Evolutionary conservation across 1,139 yeast species (phyloP).

Genomic region (Magnusiomyces suaveolens): DNA sequence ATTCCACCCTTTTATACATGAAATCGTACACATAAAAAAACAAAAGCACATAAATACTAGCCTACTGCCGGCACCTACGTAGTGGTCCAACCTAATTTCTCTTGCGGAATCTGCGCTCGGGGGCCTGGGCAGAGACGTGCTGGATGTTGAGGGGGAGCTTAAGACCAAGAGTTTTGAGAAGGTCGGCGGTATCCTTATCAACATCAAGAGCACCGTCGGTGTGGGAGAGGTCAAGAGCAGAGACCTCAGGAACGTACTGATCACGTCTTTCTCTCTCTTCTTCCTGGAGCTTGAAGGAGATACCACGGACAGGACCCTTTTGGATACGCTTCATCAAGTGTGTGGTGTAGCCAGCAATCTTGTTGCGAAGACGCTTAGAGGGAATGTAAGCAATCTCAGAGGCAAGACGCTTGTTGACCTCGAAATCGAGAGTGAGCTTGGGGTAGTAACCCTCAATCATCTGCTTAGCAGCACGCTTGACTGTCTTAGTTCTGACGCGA

Average conservation of each 20-base stretch:
- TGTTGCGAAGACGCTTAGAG: conserved; percentile 99
- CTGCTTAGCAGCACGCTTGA: conserved; percentile 99
- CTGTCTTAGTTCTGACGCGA: conserved; percentile 74
- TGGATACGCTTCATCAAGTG: conserved; percentile 99
- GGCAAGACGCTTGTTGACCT: conserved; percentile 99
- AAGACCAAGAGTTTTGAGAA: conserved; percentile 94
- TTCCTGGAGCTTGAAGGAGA: conserved; percentile 99
- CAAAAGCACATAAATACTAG: no score
- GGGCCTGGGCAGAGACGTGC: conserved; percentile 88
- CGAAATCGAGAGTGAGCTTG: conserved; percentile 98
- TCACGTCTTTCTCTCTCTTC: conserved; percentile 99
- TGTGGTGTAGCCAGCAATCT: conserved; percentile 99
- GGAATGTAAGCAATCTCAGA: conserved; percentile 98
- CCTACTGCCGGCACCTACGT: no score
- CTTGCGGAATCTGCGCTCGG: conserved; percentile 89
- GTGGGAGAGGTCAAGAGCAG: conserved; percentile 98
- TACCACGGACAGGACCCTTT: conserved; percentile 99
- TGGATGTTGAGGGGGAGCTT: conserved; percentile 87
- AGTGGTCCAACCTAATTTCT: conserved; percentile 47
- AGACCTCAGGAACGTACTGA: conserved; percentile 99
- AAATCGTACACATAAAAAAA: no score
- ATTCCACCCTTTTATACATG: no score
- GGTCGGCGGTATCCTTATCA: conserved; percentile 95
- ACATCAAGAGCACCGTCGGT: conserved; percentile 94
- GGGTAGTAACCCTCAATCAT: conserved; percentile 99